Percentiles rank a stretch among this genome's conserved stretches.
Evolutionary conservation across 139 green algal genomes (phyloP).

Genomic region (Chlorella sp.): DNA sequence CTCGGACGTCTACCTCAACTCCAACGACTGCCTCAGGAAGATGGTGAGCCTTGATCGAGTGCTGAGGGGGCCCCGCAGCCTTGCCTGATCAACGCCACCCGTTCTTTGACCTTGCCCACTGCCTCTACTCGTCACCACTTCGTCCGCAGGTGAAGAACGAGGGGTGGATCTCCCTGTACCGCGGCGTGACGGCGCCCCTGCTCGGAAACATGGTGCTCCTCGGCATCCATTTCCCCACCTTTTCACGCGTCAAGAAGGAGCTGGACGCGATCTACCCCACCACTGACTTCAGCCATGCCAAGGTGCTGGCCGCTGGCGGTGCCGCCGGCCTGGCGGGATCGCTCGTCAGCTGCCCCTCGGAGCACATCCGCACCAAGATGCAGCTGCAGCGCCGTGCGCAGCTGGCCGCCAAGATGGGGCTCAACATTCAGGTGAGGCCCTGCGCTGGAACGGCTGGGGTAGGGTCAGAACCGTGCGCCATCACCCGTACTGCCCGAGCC

Average conservation of each 20-base stretch:
- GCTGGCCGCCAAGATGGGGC: constrained; percentile 9
- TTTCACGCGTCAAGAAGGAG: background rate
- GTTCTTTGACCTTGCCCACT: too few species aligned
- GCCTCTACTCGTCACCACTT: too few species aligned
- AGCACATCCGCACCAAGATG: constrained; percentile 10
- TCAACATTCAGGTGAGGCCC: constrained; percentile 5
- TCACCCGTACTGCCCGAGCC: too few species aligned
- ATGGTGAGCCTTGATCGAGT: too few species aligned
- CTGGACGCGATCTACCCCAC: background rate
- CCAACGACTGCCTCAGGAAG: constrained; percentile 36
- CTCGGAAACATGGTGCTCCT: constrained; percentile 12
- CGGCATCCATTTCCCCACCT: constrained; percentile 5
- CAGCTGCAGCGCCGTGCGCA: constrained; percentile 4
- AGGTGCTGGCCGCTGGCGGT: background rate
- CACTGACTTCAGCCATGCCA: background rate
- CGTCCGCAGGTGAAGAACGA: constrained; percentile 9
- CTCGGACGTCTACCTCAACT: constrained; percentile 27
- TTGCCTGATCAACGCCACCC: too few species aligned
- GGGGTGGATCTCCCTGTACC: constrained; percentile 6
- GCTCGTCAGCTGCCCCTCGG: background rate
- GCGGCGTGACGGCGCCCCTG: constrained; percentile 5
- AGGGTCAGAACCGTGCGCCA: too few species aligned
- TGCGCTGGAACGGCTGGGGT: too few species aligned
- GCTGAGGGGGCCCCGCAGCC: too few species aligned
- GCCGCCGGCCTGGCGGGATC: constrained; percentile 3